A percentile compares a stretch with the other conserved stretches of the same genome.
These are phyloP conservation scores for Trypanosoma mega DNA, from an alignment of 208 protist genomes.

Conservation along the genomic window DNA sequence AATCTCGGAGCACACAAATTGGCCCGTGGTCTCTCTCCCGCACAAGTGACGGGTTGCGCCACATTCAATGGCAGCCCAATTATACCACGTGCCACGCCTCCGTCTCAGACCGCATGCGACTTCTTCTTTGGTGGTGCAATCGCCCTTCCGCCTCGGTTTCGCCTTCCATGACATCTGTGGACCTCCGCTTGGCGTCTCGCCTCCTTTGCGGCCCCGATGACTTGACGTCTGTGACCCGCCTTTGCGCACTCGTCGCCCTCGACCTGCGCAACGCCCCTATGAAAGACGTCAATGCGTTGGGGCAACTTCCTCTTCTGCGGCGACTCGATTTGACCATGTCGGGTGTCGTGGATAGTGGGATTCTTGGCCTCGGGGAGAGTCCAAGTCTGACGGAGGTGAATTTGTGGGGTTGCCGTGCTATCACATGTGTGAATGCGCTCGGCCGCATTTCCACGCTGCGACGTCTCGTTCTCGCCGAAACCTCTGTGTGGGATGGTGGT, in stretches of 20 bases:
- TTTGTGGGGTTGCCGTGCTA: constrained; percentile 2
- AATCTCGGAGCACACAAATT: not conserved
- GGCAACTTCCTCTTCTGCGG: constrained; percentile 25
- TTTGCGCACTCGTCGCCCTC: constrained; percentile 17
- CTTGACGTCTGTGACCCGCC: not conserved
- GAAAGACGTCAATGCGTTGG: constrained; percentile 31
- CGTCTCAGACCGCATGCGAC: not conserved
- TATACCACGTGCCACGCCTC: too few relatives aligned
- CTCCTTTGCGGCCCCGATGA: not conserved
- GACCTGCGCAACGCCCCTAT: constrained; percentile 15
- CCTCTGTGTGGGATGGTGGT: constrained; percentile 44
- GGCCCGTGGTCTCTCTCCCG: constrained; percentile 6
- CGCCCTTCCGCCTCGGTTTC: not conserved
- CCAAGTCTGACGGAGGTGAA: constrained; percentile 29
- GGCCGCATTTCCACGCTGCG: constrained; percentile 1
- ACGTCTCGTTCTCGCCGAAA: constrained; percentile 40
- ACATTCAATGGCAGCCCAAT: constrained; percentile 6
- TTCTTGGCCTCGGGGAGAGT: constrained; percentile 12
- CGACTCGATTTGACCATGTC: constrained; percentile 45
- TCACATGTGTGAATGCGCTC: constrained; percentile 10
- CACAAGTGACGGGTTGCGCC: constrained; percentile 2
- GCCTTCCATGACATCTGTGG: not conserved
- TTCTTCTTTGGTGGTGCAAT: constrained; percentile 21
- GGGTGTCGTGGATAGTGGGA: constrained; percentile 11
- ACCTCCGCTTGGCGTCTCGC: not conserved